These are phyloP conservation scores for Fusarium denticulatum DNA, from an alignment of 2,329 filamentous ascomycete genomes.

Conservation along the genomic window DNA sequence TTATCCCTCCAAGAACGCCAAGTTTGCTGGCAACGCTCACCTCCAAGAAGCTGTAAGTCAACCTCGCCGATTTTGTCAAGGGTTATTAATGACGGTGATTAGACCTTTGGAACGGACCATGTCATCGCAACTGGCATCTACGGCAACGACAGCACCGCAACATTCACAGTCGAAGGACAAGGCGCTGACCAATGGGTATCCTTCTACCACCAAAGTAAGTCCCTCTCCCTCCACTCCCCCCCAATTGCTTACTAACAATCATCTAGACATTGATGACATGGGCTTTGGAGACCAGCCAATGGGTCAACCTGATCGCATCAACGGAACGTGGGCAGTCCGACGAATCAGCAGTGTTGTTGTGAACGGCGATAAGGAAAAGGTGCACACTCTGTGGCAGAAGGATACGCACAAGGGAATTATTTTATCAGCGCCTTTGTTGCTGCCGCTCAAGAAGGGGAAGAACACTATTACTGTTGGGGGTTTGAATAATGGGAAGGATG, in stretches of 20 bases:
- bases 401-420: conserved; percentile 68
- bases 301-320: conserved; percentile 67
- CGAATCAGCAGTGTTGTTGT: conserved; percentile 69
- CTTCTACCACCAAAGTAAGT: conserved; percentile 62
- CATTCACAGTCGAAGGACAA: conserved; percentile 58
- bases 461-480: conserved; percentile 69
- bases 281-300: conserved; percentile 66
- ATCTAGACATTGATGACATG: conserved; percentile 65
- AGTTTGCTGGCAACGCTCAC: conserved; percentile 54
- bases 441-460: conserved; percentile 63
- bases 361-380: conserved; percentile 56
- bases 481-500: conserved; percentile 63
- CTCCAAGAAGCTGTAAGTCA: conserved; percentile 58
- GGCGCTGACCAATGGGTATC: conserved; percentile 64
- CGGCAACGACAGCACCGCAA: conserved; percentile 62
- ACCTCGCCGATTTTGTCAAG: fast-evolving
- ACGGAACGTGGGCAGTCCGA: conserved; percentile 67
- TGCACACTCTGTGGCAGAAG: conserved; percentile 62
- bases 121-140: conserved; percentile 61
- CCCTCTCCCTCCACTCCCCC: fast-evolving
- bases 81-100: not conserved
- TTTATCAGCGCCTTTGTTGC: conserved; percentile 63
- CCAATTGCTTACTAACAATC: fast-evolving
- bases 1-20: conserved; percentile 57
- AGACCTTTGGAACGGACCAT: conserved; percentile 56